Evolutionary conservation across 1,284 basidiomycete species (phyloP).

Genomic region (Vanrija humicola): DNA sequence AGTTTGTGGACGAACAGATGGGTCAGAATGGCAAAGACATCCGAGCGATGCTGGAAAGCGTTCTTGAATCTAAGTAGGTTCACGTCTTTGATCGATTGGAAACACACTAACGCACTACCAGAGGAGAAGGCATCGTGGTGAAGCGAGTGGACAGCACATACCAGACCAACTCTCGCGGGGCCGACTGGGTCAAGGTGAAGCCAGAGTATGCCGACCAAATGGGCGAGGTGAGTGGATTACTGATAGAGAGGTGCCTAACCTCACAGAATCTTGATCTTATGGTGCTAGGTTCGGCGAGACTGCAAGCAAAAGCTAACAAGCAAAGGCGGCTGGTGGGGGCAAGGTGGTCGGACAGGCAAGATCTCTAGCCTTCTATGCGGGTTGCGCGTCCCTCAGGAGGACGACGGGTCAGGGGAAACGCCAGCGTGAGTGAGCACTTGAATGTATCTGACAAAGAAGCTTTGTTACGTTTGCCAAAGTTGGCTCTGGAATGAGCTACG

Average conservation of each 20-base stretch:
- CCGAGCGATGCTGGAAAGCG: slow-evolving; percentile 66
- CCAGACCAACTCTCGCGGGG: slow-evolving; percentile 73
- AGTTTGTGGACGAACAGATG: slow-evolving; percentile 66
- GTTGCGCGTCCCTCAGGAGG: slow-evolving; percentile 44
- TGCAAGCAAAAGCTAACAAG: background rate
- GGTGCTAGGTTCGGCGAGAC: slow-evolving; percentile 62
- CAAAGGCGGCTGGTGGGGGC: slow-evolving; percentile 49
- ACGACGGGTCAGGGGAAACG: slow-evolving; percentile 56
- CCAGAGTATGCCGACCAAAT: slow-evolving; percentile 64
- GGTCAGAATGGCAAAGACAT: slow-evolving; percentile 78
- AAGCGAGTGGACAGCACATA: slow-evolving; percentile 79
- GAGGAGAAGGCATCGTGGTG: slow-evolving; percentile 86
- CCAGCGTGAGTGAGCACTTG: slow-evolving; percentile 55
- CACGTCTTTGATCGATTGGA: too few species aligned
- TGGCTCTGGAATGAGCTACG: slow-evolving; percentile 76
- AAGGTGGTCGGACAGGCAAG: slow-evolving; percentile 49
- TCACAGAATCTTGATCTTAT: slow-evolving; percentile 77
- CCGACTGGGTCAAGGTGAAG: slow-evolving; percentile 93
- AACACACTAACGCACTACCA: slow-evolving; percentile 22
- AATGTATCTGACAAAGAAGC: slow-evolving; percentile 13
- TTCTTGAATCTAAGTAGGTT: slow-evolving; percentile 62
- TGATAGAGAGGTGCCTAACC: background rate
- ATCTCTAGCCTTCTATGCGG: slow-evolving; percentile 50
- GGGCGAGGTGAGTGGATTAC: slow-evolving; percentile 26
- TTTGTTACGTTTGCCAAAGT: slow-evolving; percentile 67